A percentile compares a stretch with the other conserved stretches of the same genome.
Evolutionary conservation across 73 alveolate species (phyloP).

Genomic region (Paraurostyla sp.): DNA sequence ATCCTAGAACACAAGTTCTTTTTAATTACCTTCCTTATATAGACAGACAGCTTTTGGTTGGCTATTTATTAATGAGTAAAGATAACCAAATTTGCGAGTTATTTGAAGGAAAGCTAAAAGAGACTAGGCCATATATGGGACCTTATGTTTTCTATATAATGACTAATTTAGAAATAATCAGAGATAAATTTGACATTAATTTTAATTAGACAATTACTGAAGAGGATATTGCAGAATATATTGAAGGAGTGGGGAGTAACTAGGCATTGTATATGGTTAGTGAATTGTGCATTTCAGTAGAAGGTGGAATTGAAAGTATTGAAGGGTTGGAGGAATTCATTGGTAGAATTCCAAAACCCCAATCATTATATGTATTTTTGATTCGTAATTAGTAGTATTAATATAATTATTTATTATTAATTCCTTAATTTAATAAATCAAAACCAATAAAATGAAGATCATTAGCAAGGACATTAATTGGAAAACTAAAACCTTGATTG

Average conservation of each 20-base stretch:
- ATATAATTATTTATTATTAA: too few species aligned
- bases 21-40: conserved; percentile 18
- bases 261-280: conserved; percentile 49
- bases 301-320: conserved; percentile 10
- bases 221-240: conserved; percentile 44
- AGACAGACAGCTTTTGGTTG: conserved; percentile 29
- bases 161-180: conserved; percentile 13
- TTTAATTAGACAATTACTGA: neutral
- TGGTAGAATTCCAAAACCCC: conserved; percentile 5
- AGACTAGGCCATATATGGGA: conserved; percentile 26
- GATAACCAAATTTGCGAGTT: neutral
- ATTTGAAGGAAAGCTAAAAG: neutral
- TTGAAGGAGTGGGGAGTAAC: conserved; percentile 52
- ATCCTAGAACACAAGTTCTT: conserved; percentile 6
- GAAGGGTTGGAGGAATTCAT: conserved; percentile 26
- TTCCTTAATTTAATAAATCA: too few species aligned
- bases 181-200: neutral
- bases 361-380: conserved; percentile 19
- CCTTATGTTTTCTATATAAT: conserved; percentile 31
- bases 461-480: conserved; percentile 44
- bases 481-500: conserved; percentile 52
- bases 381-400: neutral
- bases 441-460: conserved; percentile 49
- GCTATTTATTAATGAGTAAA: conserved; percentile 28
- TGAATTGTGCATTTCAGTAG: conserved; percentile 9